These are phyloP conservation scores for Candida tibetensis DNA, from an alignment of 805 yeast genomes.

Conservation along the genomic window DNA sequence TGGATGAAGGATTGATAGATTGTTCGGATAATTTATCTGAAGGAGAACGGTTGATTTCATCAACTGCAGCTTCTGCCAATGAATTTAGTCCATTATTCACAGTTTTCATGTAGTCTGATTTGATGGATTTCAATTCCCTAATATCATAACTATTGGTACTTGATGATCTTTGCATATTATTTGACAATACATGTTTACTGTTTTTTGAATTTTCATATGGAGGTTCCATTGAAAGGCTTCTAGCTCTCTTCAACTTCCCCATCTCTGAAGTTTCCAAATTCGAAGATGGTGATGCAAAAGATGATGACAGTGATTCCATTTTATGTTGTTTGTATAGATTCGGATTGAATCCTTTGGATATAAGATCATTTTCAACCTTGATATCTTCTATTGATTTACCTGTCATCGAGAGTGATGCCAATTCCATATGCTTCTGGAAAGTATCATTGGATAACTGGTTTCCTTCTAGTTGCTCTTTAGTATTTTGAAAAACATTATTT, in stretches of 20 bases:
- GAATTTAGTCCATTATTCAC: slow-evolving; percentile 23
- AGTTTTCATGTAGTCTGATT: slow-evolving; percentile 12
- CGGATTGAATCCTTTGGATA: slow-evolving; percentile 52
- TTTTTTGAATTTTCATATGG: too few species aligned
- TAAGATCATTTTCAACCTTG: slow-evolving; percentile 47
- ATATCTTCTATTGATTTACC: slow-evolving; percentile 53
- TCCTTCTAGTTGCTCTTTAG: background rate
- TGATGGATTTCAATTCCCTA: slow-evolving; percentile 11
- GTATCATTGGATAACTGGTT: slow-evolving; percentile 2
- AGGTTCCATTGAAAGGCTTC: slow-evolving; percentile 1
- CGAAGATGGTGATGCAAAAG: background rate
- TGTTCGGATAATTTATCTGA: background rate
- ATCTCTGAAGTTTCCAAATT: background rate
- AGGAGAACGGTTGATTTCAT: slow-evolving; percentile 21
- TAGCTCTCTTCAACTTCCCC: background rate
- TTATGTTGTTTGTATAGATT: slow-evolving; percentile 26
- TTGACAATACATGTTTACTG: background rate
- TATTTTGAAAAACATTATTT: too few species aligned
- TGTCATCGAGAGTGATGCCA: slow-evolving; percentile 54
- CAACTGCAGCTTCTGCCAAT: slow-evolving; percentile 35
- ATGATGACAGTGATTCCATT: slow-evolving; percentile 16
- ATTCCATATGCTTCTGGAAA: slow-evolving; percentile 49
- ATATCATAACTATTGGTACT: slow-evolving; percentile 14
- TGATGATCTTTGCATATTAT: slow-evolving; percentile 14
- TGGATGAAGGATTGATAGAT: slow-evolving; percentile 5